These are phyloP conservation scores for Diaporthe vaccinii DNA, from an alignment of 2,329 filamentous ascomycete species.

Conservation along the genomic window DNA sequence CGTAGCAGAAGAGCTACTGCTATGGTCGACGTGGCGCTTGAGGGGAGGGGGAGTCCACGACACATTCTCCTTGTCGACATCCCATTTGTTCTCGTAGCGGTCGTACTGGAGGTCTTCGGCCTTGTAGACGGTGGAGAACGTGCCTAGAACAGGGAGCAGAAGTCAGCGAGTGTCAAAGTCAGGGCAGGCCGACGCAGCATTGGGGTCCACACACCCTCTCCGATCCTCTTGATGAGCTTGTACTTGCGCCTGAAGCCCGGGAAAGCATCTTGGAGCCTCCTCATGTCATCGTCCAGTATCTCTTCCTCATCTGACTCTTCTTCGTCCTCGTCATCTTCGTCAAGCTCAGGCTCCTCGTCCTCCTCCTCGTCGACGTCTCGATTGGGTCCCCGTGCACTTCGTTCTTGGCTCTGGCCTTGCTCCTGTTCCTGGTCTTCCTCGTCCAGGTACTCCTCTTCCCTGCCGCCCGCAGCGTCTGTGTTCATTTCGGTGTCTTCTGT, in stretches of 20 bases:
- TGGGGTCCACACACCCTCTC: slow-evolving; percentile 76
- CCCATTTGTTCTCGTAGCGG: slow-evolving; percentile 88
- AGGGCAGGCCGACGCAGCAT: not conserved
- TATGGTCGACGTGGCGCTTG: slow-evolving; percentile 62
- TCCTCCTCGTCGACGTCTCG: slow-evolving; percentile 54
- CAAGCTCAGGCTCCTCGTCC: slow-evolving; percentile 50
- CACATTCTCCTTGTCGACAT: slow-evolving; percentile 75
- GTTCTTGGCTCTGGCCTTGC: slow-evolving; percentile 49
- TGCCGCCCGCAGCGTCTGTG: slow-evolving; percentile 54
- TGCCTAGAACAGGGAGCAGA: slow-evolving; percentile 71
- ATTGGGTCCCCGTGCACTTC: slow-evolving; percentile 35
- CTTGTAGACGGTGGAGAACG: slow-evolving; percentile 99
- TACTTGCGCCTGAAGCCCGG: slow-evolving; percentile 87
- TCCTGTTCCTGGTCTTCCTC: slow-evolving; percentile 52
- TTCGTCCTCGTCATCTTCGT: slow-evolving; percentile 57
- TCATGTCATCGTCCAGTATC: slow-evolving; percentile 84
- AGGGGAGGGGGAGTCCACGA: slow-evolving; percentile 79
- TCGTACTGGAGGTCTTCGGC: slow-evolving; percentile 93
- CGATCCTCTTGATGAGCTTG: slow-evolving; percentile 94
- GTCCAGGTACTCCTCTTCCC: slow-evolving; percentile 51
- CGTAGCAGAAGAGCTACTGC: slow-evolving; percentile 43
- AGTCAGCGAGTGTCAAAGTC: slow-evolving; percentile 31
- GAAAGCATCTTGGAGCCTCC: slow-evolving; percentile 84
- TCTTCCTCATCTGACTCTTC: slow-evolving; percentile 68
- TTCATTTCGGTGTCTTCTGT: slow-evolving; percentile 66